phyloP scores from a whole-genome alignment of 352 stramenopile species.

The Hyaloperonospora brassicae region DNA sequence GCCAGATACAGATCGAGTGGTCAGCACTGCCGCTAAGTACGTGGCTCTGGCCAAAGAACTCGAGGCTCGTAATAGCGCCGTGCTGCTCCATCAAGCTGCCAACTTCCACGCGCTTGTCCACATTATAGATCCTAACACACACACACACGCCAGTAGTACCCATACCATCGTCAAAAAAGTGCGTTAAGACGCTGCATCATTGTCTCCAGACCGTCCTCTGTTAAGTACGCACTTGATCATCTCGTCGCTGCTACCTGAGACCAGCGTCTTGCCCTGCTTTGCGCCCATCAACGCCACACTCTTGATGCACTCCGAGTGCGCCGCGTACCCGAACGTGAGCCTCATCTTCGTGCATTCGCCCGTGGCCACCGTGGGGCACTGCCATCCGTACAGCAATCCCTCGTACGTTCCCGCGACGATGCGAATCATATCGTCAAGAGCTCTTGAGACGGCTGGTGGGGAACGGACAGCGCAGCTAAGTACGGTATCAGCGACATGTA shows the following conservation, averaged over 20 bases:
- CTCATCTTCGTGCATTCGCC: constrained; percentile 53
- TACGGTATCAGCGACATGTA: constrained; percentile 18
- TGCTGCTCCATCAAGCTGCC: constrained; percentile 84
- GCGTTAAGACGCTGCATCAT: not conserved
- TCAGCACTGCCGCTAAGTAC: constrained; percentile 82
- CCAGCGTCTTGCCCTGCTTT: constrained; percentile 73
- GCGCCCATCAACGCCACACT: constrained; percentile 73
- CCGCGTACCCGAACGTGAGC: constrained; percentile 78
- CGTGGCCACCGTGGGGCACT: constrained; percentile 33
- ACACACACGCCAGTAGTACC: not conserved
- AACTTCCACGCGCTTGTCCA: constrained; percentile 82
- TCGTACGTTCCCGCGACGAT: constrained; percentile 83
- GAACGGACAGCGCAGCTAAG: constrained; percentile 15
- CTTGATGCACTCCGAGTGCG: constrained; percentile 82
- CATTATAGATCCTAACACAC: constrained; percentile 73
- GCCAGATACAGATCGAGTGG: constrained; percentile 87
- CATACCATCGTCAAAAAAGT: not conserved
- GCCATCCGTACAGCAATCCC: constrained; percentile 81
- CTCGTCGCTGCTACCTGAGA: constrained; percentile 79
- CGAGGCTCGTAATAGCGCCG: constrained; percentile 76
- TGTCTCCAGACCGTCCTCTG: constrained; percentile 2
- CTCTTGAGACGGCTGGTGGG: constrained; percentile 27
- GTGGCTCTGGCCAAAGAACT: constrained; percentile 83
- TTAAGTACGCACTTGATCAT: constrained; percentile 68
- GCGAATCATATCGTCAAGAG: constrained; percentile 41